phyloP scores from a whole-genome alignment of 2,329 filamentous ascomycete species.

The Didymella glomerata region DNA sequence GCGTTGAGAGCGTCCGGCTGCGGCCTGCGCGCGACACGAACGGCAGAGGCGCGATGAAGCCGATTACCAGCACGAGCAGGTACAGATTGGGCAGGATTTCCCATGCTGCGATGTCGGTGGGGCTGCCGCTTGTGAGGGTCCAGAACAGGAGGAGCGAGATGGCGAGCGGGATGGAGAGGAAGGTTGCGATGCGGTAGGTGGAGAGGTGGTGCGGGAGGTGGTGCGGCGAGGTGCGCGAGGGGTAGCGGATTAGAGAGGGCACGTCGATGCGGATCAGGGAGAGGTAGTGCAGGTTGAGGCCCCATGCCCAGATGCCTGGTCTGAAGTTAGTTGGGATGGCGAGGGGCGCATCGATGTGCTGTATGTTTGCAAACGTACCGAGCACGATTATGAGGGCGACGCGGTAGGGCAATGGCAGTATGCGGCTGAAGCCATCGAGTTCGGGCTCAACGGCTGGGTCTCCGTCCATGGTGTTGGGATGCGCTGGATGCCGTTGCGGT shows the following conservation, averaged over 20 bases:
- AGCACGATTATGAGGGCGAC: slow-evolving; percentile 85
- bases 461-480: slow-evolving; percentile 68
- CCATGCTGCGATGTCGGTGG: slow-evolving; percentile 75
- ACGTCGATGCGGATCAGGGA: slow-evolving; percentile 84
- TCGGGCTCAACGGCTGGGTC: slow-evolving; percentile 72
- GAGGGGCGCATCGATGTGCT: background rate
- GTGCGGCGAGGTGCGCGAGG: slow-evolving; percentile 72
- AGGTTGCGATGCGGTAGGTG: slow-evolving; percentile 83
- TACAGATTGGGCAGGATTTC: slow-evolving; percentile 88
- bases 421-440: slow-evolving; percentile 85
- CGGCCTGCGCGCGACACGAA: slow-evolving; percentile 75
- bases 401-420: slow-evolving; percentile 88
- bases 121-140: slow-evolving; percentile 75
- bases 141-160: slow-evolving; percentile 84
- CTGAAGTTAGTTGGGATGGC: background rate
- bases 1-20: slow-evolving; percentile 74
- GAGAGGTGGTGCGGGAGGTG: slow-evolving; percentile 80
- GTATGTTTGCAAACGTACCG: slow-evolving; percentile 63
- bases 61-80: slow-evolving; percentile 73
- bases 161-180: slow-evolving; percentile 75
- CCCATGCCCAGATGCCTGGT: slow-evolving; percentile 93
- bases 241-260: slow-evolving; percentile 85
- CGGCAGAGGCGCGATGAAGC: slow-evolving; percentile 77
- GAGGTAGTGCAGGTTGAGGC: slow-evolving; percentile 87
- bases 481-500: slow-evolving; percentile 29